Base-by-base conservation (phyloP, 257 asterid genomes). In the Vinca minor region DNA sequence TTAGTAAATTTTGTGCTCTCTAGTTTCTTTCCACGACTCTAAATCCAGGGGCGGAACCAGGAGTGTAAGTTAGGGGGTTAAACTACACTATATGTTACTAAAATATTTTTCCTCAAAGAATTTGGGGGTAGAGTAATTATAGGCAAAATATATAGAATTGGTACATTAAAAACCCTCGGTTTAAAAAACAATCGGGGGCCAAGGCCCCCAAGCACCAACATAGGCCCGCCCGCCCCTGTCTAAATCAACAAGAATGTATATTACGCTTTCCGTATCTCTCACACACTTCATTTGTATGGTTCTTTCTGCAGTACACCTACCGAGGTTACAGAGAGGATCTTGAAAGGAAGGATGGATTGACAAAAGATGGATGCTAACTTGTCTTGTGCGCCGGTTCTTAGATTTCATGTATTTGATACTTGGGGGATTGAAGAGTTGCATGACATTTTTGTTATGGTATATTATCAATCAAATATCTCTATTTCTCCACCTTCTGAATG, bases 271-370 rank as follows among this genome's bases (percentile, higher is more conserved):
- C 35, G 1, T 21, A 46, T 68, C n/a, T 20, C 8, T 15, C 47
- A 21, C 49, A 34, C 46, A 41, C 28, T 31, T 26, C 44, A 8
- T 57, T 11, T 50, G 55, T 35, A 31, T 26, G 35, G 50, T 54
- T 42, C 34, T n/a, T 73, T 73, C 4, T 71, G 76, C 96, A 91
- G 98, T 73, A 88, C 98, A 46, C 92, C 95, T 12, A 86, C 92
- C 4, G 98, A 91, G 82, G 95, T 88, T 44, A 84, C 83, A 1
- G 95, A 88, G 84, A 86, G 83, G 74, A 82, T 88, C 74, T 89
- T 91, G 81, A 90, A 90, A 78, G 96, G 97, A 74, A 84, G 96
- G 74, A 90, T 90, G 97, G 97, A 90, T 52, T 73, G 46, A 67
- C 14, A 25, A 3, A 2, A 5, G 18, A 32, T 26, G 45, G 46